Conservation (phyloP, 768 basidiomycete genomes). For the Sistotremastrum niveocremeum region DNA sequence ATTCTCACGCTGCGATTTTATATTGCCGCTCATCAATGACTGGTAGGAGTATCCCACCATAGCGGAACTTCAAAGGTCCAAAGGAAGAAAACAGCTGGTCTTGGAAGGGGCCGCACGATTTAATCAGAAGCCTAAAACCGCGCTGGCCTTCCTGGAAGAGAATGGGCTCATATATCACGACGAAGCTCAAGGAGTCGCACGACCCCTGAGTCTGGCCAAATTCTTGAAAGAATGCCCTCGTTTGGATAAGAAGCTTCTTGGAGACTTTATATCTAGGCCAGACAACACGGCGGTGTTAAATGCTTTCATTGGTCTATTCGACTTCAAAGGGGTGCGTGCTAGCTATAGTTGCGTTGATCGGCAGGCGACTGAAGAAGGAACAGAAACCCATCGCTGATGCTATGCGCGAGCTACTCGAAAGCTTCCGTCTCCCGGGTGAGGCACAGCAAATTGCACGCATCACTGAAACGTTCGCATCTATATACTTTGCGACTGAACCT, state of each 20-base stretch:
- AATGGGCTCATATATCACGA: constrained; percentile 76
- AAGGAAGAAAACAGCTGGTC: constrained; percentile 79
- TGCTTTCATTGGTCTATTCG: constrained; percentile 78
- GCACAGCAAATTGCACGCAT: constrained; percentile 88
- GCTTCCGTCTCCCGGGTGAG: constrained; percentile 91
- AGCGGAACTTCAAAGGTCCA: constrained; percentile 46
- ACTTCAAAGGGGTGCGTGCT: constrained; percentile 70
- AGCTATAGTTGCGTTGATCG: not conserved
- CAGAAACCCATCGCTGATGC: constrained; percentile 95
- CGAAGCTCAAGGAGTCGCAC: constrained; percentile 40
- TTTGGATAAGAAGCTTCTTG: constrained; percentile 85
- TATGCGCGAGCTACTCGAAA: constrained; percentile 86
- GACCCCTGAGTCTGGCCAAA: constrained; percentile 56
- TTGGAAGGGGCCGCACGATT: constrained; percentile 75
- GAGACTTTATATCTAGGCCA: constrained; percentile 83
- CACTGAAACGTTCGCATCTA: constrained; percentile 86
- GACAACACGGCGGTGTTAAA: constrained; percentile 77
- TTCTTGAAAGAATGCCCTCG: constrained; percentile 78
- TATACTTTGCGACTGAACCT: constrained; percentile 77
- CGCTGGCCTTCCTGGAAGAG: constrained; percentile 83
- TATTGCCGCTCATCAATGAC: not conserved
- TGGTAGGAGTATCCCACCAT: constrained; percentile 40
- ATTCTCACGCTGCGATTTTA: constrained; percentile 10
- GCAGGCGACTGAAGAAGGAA: not conserved
- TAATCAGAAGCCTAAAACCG: constrained; percentile 86